Base-by-base conservation (phyloP, 768 basidiomycete genomes). In the Fistulinella prunicolor region DNA sequence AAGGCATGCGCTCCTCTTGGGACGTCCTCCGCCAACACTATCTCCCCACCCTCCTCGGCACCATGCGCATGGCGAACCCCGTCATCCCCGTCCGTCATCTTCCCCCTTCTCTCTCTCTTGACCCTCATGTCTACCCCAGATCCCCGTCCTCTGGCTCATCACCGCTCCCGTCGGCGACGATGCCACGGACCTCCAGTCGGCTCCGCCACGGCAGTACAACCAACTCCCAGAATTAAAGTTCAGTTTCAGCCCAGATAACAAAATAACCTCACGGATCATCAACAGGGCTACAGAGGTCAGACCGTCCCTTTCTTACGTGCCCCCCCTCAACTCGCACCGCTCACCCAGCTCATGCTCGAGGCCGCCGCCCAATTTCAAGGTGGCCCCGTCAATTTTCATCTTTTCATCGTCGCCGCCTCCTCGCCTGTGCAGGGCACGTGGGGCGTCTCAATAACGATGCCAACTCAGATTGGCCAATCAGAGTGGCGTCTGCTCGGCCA, bases 371-470 rank as follows among this genome's bases (percentile, higher is more conserved):
- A 61, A 40, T 67, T 63, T 46, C 63, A 51, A 54, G 68, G 44
- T 47, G 63, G 57, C 38, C 64, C 69, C 9, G 62, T 70, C 42
- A 69, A 68, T 37, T 69, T 73, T 4, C 80, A 84, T 59, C 69
- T 83, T 23, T 70, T 83, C 46, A 68, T 83, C 46, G 71, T 82
- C 12, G 80, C 80, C 22, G 78, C 75, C 35, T 76, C 77, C 20
- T 43, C 72, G 2, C 78, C 79, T 9, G 54, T 62, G 4, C 68
- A 68, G 19, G 70, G 48, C 59, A 56, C 55, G 23, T 59, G 62
- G 61, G 44, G 49, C 16, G 55, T 46, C 43, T 54, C 58, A 28
- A 46, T 48, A 38, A 61, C 59, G 57, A 65, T 51, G 53, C 60
- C 44, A 54, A 50, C 38, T 43, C 65, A 42, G 62, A 66, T 55